Percentiles rank a stretch among this genome's conserved stretches.
Conservation (phyloP, 1,284 basidiomycete species). For the Salmacisia buchloeana region DNA sequence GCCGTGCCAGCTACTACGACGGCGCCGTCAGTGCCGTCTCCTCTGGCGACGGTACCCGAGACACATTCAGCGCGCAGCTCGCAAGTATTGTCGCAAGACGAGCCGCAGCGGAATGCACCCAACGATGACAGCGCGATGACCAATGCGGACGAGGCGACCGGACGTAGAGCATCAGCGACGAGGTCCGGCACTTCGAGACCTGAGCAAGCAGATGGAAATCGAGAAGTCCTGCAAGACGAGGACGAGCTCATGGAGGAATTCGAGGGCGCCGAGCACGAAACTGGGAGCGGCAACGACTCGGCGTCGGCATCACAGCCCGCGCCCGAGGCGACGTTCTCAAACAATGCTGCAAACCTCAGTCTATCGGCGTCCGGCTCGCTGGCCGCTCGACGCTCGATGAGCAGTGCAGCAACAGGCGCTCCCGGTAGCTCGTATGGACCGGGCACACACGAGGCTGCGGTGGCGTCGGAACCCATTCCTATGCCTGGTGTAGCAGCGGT, state of each 20-base stretch:
- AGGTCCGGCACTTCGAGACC: background rate
- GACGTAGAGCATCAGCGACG: background rate
- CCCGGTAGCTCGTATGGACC: slow-evolving; percentile 11
- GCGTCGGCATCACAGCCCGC: background rate
- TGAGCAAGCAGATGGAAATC: background rate
- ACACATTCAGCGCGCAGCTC: background rate
- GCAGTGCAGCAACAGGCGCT: background rate
- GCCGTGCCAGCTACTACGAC: background rate
- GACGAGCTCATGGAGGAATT: slow-evolving; percentile 14
- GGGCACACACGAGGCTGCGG: slow-evolving; percentile 16
- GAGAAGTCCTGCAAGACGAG: background rate
- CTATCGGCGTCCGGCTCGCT: slow-evolving; percentile 20
- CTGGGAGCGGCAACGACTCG: background rate
- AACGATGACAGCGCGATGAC: background rate
- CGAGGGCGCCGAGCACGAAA: background rate
- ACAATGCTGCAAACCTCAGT: slow-evolving; percentile 11
- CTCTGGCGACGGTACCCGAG: background rate
- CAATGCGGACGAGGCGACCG: background rate
- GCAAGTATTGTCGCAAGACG: background rate
- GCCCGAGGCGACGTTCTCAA: background rate
- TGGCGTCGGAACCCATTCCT: slow-evolving; percentile 8
- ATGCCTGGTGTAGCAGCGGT: slow-evolving; percentile 17
- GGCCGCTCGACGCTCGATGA: slow-evolving; percentile 14
- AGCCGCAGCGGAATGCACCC: background rate
- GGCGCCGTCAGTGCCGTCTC: background rate